These are phyloP conservation scores for Vigna radiata DNA, from an alignment of 306 rosid genomes.

Conservation along the genomic window DNA sequence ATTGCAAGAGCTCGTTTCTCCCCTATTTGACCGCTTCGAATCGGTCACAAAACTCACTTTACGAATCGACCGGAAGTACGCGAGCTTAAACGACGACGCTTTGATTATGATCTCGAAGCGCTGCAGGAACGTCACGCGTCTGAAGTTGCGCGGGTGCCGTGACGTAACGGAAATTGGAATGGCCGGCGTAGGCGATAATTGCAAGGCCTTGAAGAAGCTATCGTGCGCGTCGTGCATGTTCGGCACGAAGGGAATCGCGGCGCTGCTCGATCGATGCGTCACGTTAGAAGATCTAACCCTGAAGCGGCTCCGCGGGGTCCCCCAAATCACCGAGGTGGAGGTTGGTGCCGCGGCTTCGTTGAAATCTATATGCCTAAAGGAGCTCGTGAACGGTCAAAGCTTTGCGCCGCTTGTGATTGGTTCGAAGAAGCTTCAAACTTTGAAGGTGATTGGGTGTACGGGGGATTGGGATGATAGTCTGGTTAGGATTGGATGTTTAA, in stretches of 20 bases:
- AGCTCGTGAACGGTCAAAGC: constrained; percentile 69
- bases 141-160: constrained; percentile 80
- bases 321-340: constrained; percentile 47
- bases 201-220: constrained; percentile 70
- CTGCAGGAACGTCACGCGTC: constrained; percentile 67
- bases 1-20: constrained; percentile 55
- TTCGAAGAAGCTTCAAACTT: constrained; percentile 62
- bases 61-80: constrained; percentile 70
- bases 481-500: constrained; percentile 52
- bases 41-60: constrained; percentile 75
- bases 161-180: constrained; percentile 67
- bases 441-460: constrained; percentile 74
- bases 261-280: constrained; percentile 59
- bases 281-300: constrained; percentile 76
- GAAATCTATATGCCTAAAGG: constrained; percentile 71
- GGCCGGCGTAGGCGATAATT: constrained; percentile 63
- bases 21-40: constrained; percentile 69
- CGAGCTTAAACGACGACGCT: constrained; percentile 70
- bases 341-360: constrained; percentile 54
- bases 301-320: constrained; percentile 73
- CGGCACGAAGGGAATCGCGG: constrained; percentile 67
- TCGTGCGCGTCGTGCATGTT: constrained; percentile 75
- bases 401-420: constrained; percentile 67
- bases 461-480: constrained; percentile 82
- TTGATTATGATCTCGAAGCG: constrained; percentile 65